A percentile compares a stretch with the other conserved stretches of the same genome.
These are phyloP conservation scores for Phytopythium litorale DNA, from an alignment of 352 stramenopile genomes.

Conservation along the genomic window DNA sequence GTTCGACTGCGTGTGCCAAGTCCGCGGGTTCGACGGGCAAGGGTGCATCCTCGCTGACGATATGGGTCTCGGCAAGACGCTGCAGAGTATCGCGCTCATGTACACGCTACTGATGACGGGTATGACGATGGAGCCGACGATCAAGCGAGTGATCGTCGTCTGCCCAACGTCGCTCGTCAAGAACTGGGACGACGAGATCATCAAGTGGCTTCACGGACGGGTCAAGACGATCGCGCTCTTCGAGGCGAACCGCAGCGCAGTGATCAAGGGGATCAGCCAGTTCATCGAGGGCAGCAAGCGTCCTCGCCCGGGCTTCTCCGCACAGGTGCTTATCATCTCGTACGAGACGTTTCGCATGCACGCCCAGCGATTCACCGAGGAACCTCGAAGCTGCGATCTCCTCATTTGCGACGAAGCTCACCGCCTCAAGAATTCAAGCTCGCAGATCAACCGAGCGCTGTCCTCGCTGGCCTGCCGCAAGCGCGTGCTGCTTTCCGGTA, in stretches of 20 bases:
- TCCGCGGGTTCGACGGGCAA: slow-evolving; percentile 74
- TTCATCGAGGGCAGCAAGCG: slow-evolving; percentile 83
- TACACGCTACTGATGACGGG: slow-evolving; percentile 78
- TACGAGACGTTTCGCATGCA: slow-evolving; percentile 95
- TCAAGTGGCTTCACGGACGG: slow-evolving; percentile 82
- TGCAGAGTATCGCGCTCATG: slow-evolving; percentile 87
- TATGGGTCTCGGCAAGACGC: slow-evolving; percentile 85
- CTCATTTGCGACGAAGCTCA: slow-evolving; percentile 99
- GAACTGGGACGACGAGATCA: slow-evolving; percentile 90
- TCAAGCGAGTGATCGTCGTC: slow-evolving; percentile 73
- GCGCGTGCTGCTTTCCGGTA: slow-evolving; percentile 95
- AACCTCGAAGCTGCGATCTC: slow-evolving; percentile 89
- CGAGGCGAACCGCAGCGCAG: slow-evolving; percentile 74
- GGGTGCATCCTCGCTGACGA: slow-evolving; percentile 87
- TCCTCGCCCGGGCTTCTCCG: slow-evolving; percentile 38
- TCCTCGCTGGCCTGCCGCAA: slow-evolving; percentile 85
- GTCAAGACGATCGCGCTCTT: slow-evolving; percentile 83
- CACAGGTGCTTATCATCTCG: slow-evolving; percentile 84
- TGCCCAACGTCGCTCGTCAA: slow-evolving; percentile 87
- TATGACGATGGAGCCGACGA: slow-evolving; percentile 59
- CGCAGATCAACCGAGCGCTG: slow-evolving; percentile 87
- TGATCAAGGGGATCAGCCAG: slow-evolving; percentile 79
- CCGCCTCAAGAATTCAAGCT: slow-evolving; percentile 97
- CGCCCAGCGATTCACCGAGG: slow-evolving; percentile 86
- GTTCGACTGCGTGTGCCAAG: slow-evolving; percentile 92